These are phyloP conservation scores for Dichomitus squalens DNA, from an alignment of 1,284 basidiomycete genomes.

Conservation along the genomic window DNA sequence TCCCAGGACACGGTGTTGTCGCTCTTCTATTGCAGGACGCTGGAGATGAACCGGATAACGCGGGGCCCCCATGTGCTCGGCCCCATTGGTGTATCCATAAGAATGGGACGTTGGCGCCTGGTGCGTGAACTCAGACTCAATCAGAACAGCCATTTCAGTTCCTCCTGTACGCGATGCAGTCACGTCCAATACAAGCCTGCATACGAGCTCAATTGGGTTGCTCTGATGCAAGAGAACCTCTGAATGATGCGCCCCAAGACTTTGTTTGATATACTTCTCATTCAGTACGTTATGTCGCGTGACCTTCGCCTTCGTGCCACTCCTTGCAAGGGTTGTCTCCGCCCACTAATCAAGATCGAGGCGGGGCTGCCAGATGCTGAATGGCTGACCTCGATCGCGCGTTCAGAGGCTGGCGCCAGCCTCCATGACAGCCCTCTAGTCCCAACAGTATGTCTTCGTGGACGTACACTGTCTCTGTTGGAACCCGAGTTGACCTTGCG, in stretches of 20 bases:
- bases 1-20: slow-evolving; percentile 72
- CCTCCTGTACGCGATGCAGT: not conserved
- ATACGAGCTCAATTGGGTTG: too few species aligned
- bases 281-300: not conserved
- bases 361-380: not conserved
- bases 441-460: not conserved
- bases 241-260: not conserved
- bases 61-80: slow-evolving; percentile 32
- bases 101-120: slow-evolving; percentile 29
- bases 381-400: not conserved
- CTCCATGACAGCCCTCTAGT: not conserved
- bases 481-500: too few species aligned
- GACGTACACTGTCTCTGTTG: too few species aligned
- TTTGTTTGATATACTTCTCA: not conserved
- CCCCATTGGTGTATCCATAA: slow-evolving; percentile 29
- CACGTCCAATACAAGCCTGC: not conserved
- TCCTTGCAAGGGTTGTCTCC: too few species aligned
- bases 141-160: not conserved
- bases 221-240: not conserved
- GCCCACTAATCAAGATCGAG: too few species aligned
- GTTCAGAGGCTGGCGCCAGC: not conserved
- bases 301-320: too few species aligned
- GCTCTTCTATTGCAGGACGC: slow-evolving; percentile 66
- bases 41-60: slow-evolving; percentile 62
- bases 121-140: not conserved